phyloP scores from a whole-genome alignment of 495 filamentous ascomycete species.

The Penicillium manginii region DNA sequence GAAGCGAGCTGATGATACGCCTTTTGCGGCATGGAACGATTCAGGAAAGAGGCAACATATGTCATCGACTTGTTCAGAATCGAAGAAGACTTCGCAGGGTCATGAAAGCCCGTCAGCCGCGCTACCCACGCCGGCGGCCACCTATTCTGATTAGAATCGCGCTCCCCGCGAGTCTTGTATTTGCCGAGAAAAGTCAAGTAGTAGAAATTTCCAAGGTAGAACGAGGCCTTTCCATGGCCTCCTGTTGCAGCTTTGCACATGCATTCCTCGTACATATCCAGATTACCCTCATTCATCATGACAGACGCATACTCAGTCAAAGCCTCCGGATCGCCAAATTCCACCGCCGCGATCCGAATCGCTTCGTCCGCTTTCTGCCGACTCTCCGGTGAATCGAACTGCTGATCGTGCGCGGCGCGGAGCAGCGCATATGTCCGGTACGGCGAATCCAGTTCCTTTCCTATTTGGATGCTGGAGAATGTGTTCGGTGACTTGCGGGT shows the following conservation, averaged over 20 bases:
- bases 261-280: constrained; percentile 38
- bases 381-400: not conserved
- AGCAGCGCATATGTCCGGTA: constrained; percentile 33
- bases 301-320: constrained; percentile 32
- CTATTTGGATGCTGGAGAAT: constrained; percentile 19
- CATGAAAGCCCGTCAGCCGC: not conserved
- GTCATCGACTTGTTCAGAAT: not conserved
- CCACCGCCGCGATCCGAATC: constrained; percentile 28
- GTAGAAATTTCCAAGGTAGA: constrained; percentile 45
- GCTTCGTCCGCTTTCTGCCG: constrained; percentile 17
- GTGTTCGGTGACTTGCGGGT: not conserved
- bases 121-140: not conserved
- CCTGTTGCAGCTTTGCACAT: constrained; percentile 39
- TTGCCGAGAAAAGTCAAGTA: constrained; percentile 33
- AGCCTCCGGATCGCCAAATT: constrained; percentile 37
- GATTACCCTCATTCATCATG: constrained; percentile 26
- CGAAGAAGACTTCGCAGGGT: not conserved
- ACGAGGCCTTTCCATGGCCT: constrained; percentile 31
- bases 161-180: constrained; percentile 29
- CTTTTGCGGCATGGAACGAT: constrained; percentile 9
- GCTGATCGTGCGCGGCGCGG: constrained; percentile 13
- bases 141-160: not conserved
- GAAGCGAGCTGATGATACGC: constrained; percentile 34
- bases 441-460: constrained; percentile 20
- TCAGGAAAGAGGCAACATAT: constrained; percentile 5